Conservation (phyloP, 495 filamentous ascomycete species). For the Penicillium coprophilum region DNA sequence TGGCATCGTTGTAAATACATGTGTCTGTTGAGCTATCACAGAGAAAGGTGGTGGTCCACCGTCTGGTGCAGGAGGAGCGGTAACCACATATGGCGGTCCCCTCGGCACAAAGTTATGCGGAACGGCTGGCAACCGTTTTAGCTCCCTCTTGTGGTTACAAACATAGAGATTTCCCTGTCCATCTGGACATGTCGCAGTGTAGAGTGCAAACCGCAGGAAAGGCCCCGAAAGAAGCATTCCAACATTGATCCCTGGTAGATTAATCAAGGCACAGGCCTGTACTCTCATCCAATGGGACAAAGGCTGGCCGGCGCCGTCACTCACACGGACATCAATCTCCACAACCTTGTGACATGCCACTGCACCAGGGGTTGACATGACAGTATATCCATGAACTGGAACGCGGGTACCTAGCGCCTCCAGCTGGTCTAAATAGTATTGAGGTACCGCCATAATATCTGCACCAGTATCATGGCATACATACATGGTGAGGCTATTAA, state of each 20-base stretch:
- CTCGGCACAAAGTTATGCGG: not conserved
- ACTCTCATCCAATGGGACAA: not conserved
- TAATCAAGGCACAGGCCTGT: not conserved
- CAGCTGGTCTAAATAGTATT: not conserved
- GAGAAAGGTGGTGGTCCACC: not conserved
- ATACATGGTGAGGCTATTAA: too few relatives aligned
- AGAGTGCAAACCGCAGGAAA: not conserved
- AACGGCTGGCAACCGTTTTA: not conserved
- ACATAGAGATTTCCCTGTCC: not conserved
- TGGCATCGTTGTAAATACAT: too few relatives aligned
- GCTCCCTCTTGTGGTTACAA: not conserved
- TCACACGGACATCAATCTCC: not conserved
- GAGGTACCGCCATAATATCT: slow-evolving; percentile 1
- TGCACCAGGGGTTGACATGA: not conserved
- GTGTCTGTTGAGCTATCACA: not conserved
- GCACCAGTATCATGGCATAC: slow-evolving; percentile 2
- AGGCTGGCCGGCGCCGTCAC: too few relatives aligned
- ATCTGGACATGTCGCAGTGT: slow-evolving; percentile 5
- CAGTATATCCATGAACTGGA: not conserved
- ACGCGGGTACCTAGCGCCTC: not conserved
- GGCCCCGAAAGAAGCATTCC: not conserved
- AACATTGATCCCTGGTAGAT: not conserved
- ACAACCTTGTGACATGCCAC: not conserved
- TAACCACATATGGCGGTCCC: not conserved
- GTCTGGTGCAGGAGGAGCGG: not conserved